Base-by-base conservation (phyloP, 139 green algal genomes). In the Chlamydomonas eustigma region DNA sequence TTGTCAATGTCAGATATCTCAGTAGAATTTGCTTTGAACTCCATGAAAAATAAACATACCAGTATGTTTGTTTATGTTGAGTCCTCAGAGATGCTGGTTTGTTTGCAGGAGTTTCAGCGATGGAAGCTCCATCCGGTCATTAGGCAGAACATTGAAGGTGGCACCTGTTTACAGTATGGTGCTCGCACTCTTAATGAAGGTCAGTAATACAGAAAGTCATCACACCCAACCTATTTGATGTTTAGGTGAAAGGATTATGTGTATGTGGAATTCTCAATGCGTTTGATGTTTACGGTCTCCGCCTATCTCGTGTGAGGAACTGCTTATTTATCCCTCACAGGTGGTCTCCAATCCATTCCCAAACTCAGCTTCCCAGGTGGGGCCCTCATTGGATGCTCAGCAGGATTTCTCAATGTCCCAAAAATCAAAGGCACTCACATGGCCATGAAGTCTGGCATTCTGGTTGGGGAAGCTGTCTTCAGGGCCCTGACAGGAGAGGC, bases 321-420 rank as follows among this genome's bases (percentile, higher is more conserved):
- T n/a, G n/a, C n/a, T n/a, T n/a, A n/a, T n/a, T n/a, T n/a, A n/a
- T 58, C 44, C 18, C 18, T n/a, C 24, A 2, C 82, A 91, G 87
- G 92, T 74, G 93, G 93, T 33, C 63, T 90, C 35, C 93, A 98
- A 87, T 94, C 88, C 35, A 87, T 98, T 31, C 94, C 94, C 2
- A 73, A 86, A 51, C 78, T 97, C 1, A 73, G 50, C 32, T 98
- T 98, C 82, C 91, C 93, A 1, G 95, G 95, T 1, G 95, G 95
- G 1, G 95, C 91, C 0, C 86, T 98, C 0, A 76, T 98, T 0
- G 95, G 95, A n/a, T 97, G 94, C 80, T 78, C 84, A 22, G 95
- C 92, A 2, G 95, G 95, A 51, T 96, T 97, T 75, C 80, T 98
- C 8, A 98, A 98, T 73, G 92, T 96, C 6, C 84, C 91, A 30